Evolutionary conservation across 495 filamentous ascomycete genomes (phyloP), one percentile per base, ranked within the genome.

Genomic region (Hypoxylon lenormandii): DNA sequence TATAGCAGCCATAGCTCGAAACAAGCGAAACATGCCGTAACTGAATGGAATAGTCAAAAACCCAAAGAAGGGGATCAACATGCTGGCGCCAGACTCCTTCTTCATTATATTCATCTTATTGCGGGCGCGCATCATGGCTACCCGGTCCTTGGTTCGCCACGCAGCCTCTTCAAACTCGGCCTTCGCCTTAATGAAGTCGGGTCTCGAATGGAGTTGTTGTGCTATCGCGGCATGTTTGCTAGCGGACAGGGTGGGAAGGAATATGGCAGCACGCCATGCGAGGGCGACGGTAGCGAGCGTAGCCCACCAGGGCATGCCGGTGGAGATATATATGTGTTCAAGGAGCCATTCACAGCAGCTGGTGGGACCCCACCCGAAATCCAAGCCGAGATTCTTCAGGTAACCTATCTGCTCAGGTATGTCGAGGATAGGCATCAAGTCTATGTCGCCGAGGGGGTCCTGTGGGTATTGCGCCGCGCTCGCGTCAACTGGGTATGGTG

Each of bases 341-440:
- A 97, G 78, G 6, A 88, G 3, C 79, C 80, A 91, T 81, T 97
- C 82, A 55, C 95, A 85, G 8, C 85, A 60, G 0, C 87, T 73
- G 0, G 91, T 90, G 2, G 89, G 84, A 19, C 95, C 94, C 82
- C 81, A 93, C 72, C 93, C 92, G 72, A 87, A 97, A 65, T 97
- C 92, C 18, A 98, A 78, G 1, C 95, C 95, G 18, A 97, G 79
- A 0, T 85, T 84, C 69, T 91, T 89, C 51, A 98, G 83, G 70
- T 92, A 97, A 51, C 95, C 95, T 62, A 95, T 88, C 16, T 86
- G 81, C 65, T 92, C 90, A 16, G 90, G 85, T 40, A 91, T 84
- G 26, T 82, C 72, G 22, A 80, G 75, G 47, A 86, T 66, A 16
- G 79, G 77, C 52, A 80, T 80, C 3, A 82, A 72, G 5, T 79